Base-by-base conservation (phyloP, 1,284 basidiomycete genomes). In the Malassezia psittaci region DNA sequence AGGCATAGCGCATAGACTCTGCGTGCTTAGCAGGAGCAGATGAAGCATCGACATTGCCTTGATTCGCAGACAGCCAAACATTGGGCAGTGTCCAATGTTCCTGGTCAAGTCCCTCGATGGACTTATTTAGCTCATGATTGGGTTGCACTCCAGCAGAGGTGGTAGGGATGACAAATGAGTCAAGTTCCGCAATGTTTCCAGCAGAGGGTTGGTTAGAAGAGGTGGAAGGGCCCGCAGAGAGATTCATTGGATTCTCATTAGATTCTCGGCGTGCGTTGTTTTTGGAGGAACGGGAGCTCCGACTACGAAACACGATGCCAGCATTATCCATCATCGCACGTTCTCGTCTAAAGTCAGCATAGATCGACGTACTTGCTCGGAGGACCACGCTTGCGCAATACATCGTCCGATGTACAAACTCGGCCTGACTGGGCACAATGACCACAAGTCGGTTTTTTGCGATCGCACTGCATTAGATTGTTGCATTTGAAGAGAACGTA, bases 361-460 rank as follows among this genome's bases (percentile, higher is more conserved):
- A 8, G 11, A 12, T 4, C 9, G 18, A 54, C 52, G 16, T 50
- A 48, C 53, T 57, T 52, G 46, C 55, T 57, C 0, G 55, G 55
- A 1, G 55, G 55, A 0, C 55, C 55, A 13, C 55, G 55, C 41
- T 57, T 57, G 12, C 55, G 36, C 15, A 57, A 38, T 13, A 57
- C 47, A 21, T 57, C 55, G 21, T 57, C 46, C n/a, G 40, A 52
- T 3, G 55, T 57, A 34, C 55, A 57, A 5, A 57, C 55, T 10
- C 55, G 55, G 0, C 41, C 40, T 1, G 55, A 51, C 33, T 57
- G 55, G 2, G 51, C 55, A 45, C 55, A 57, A 38, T 57, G 49
- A 11, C 55, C 55, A 49, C 55, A 57, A 1, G 55, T 52, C 10
- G 55, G 55, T n/a, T 57, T 57, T 21, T 57, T 57, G 10, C 55